Evolutionary conservation across 495 filamentous ascomycete genomes (phyloP), one percentile per base, ranked within the genome.

Genomic region (Stereocaulon alpinum): DNA sequence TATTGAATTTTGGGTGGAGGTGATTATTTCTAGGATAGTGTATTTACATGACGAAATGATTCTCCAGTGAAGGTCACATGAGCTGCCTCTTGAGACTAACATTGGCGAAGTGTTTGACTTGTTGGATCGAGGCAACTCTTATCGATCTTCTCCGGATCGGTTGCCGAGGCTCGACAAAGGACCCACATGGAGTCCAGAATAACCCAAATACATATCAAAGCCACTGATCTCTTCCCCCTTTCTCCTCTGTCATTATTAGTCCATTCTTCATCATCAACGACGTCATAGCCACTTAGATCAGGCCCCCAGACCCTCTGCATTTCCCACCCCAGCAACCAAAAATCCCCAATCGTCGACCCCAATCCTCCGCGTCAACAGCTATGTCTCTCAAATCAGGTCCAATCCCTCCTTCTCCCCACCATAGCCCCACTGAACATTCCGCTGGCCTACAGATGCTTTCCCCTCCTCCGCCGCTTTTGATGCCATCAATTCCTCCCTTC

Each of bases 381-480:
- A 94, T 94, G 89, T 82, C 87, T 83, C 81, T 94, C 73, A 88
- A 87, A 76, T 84, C 86, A 75, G 81, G 89, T 89, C 81, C 45
- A 73, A 29, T 34, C 15, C 18, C 41, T 27, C 40, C 49, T n/a
- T 40, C n/a, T 18, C 9, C 14, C 32, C 44, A 55, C 4, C 34
- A 10, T 12, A 14, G 24, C 41, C 1, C 0, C 6, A 40, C 62
- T 61, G 18, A 56, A 15, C 9, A 40, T 1, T 6, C 44, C 4
- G 10, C 10, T 9, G 6, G 29, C 3, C 6, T n/a, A 53, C 66
- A 96, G 91, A 83, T 76, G 82, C 82, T 60, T 96, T 94, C 76
- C 93, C 94, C 56, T 86, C 93, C 63, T 96, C 91, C 53, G 83
- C 75, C 49, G 88, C 91, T 62, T 98, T 98, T 74, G 93, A 98